Evolutionary conservation across 352 stramenopile genomes (phyloP), one percentile per base, ranked within the genome.

Genomic region (Phytophthora pinifolia): DNA sequence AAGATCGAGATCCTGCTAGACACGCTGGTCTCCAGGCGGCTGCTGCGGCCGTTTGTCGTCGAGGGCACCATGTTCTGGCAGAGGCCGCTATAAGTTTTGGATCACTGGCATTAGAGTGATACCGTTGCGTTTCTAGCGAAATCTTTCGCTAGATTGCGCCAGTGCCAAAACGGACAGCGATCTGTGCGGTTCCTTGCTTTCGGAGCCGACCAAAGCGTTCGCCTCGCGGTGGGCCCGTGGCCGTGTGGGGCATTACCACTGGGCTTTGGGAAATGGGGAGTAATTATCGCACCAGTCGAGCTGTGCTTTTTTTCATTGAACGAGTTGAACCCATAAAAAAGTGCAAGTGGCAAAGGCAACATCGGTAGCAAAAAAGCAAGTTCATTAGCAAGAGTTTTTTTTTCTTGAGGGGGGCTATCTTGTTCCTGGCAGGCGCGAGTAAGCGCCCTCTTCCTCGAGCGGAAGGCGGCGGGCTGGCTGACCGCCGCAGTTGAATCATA

Each of bases 11-110:
- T 92, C 18, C 43, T 94, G 36, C 57, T 94, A 10, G 84, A 94
- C 37, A 82, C 69, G 41, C 61, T 94, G 14, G 84, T 94, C 22
- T 94, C 84, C 2, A 56, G 81, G 29, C 68, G 81, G 9, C 55
- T 94, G 2, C 55, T 94, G 46, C 84, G 84, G 25, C 82, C 84
- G 30, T 94, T 94, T 59, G 81, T 84, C 6, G 80, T 94, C 9
- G 82, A 90, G 75, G 84, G 84, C 32, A 86, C 74, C 20, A 91
- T 94, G 81, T 92, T 89, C 52, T 94, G 84, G 84, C 82, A 94
- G 65, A 72, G 37, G 13, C 54, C 47, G 8, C 33, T 46, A 58
- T 67, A 59, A 71, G 36, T 66, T 47, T 50, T 55, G 54, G 46
- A 55, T 42, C 38, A 49, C 42, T 17, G 48, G 37, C 32, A 46